Evolutionary conservation across 164 flowering plant genomes (phyloP).

Genomic region (Nelumbo lutea): DNA sequence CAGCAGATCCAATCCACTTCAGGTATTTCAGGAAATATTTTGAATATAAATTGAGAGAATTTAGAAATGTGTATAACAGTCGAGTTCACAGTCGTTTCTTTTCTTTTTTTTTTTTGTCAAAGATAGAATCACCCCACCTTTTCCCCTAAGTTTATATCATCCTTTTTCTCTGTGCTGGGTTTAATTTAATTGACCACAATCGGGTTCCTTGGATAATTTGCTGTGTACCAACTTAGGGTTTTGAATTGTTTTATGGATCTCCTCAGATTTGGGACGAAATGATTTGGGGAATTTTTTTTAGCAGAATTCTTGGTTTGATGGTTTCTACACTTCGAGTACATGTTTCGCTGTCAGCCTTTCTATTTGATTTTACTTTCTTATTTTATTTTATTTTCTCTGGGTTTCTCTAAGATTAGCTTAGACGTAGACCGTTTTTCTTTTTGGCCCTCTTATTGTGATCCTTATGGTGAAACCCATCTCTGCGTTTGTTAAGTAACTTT

Average conservation of each 20-base stretch:
- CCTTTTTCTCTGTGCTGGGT: not conserved
- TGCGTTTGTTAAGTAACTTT: not conserved
- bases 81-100: not conserved
- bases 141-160: no score
- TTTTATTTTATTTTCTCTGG: not conserved
- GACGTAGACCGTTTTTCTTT: not conserved
- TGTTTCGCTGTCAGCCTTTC: not conserved
- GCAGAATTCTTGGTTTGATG: not conserved
- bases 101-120: not conserved
- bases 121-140: no score
- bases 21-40: slow-evolving; percentile 24
- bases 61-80: not conserved
- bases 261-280: not conserved
- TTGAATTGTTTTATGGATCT: slow-evolving; percentile 1
- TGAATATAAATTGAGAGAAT: no score
- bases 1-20: slow-evolving; percentile 55
- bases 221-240: not conserved
- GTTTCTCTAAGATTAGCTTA: not conserved
- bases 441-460: no score
- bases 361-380: no score
- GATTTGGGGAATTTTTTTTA: not conserved
- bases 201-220: not conserved
- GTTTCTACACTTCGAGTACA: not conserved
- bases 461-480: no score
- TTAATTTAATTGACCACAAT: not conserved